Percentiles rank a stretch among this genome's conserved stretches.
phyloP scores from a whole-genome alignment of 164 flowering plant species.

The Euptelea pleiosperma region DNA sequence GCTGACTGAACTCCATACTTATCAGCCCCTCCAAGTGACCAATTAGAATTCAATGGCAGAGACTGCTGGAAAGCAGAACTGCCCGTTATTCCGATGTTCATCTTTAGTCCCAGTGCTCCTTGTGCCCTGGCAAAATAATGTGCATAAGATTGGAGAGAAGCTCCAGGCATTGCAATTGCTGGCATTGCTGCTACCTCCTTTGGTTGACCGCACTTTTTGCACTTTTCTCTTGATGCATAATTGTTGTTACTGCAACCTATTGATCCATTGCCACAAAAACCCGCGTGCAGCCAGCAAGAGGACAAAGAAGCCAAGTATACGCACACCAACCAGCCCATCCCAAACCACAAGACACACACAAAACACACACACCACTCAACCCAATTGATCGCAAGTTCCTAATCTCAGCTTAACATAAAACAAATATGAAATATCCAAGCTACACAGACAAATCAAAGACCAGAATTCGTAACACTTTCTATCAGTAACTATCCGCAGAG shows the following conservation, averaged over 20 bases:
- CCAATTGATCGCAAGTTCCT: constrained; percentile 40
- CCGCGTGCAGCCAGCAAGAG: constrained; percentile 61
- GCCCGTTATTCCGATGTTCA: constrained; percentile 47
- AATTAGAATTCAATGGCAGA: constrained; percentile 43
- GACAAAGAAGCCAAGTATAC: constrained; percentile 66
- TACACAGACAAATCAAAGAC: constrained; percentile 4
- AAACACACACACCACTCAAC: constrained; percentile 76
- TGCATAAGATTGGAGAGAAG: constrained; percentile 72
- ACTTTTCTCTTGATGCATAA: constrained; percentile 96
- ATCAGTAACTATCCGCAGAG: not conserved
- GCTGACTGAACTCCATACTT: constrained; percentile 45
- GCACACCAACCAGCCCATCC: constrained; percentile 90
- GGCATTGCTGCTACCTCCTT: constrained; percentile 97
- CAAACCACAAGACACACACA: constrained; percentile 52
- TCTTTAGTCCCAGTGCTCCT: constrained; percentile 51
- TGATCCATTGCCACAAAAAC: constrained; percentile 69
- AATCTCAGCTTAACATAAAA: constrained; percentile 19
- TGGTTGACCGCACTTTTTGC: constrained; percentile 96
- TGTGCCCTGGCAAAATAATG: constrained; percentile 78
- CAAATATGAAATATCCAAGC: constrained; percentile 6
- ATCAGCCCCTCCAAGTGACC: constrained; percentile 50
- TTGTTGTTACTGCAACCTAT: constrained; percentile 99
- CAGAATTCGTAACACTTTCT: not conserved
- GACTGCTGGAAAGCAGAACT: constrained; percentile 47
- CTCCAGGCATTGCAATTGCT: constrained; percentile 86